phyloP scores from a whole-genome alignment of 2,329 filamentous ascomycete species.

The Pyrenophora teres region DNA sequence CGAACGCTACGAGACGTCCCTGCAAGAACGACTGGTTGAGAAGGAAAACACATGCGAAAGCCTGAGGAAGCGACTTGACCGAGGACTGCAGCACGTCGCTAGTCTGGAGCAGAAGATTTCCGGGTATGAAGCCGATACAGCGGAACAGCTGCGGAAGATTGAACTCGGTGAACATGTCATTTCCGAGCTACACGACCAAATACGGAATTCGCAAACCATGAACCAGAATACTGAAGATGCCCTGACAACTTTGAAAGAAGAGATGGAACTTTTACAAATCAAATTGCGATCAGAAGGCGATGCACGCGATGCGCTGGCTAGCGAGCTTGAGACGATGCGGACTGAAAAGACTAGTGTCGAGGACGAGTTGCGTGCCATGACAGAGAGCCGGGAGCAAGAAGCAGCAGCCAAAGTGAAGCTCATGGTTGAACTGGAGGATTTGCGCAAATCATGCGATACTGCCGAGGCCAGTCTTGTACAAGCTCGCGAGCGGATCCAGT shows the following conservation, averaged over 20 bases:
- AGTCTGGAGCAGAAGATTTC: slow-evolving; percentile 30
- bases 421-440: slow-evolving; percentile 26
- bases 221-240: slow-evolving; percentile 31
- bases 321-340: slow-evolving; percentile 30
- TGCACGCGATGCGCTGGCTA: slow-evolving; percentile 19
- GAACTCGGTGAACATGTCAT: slow-evolving; percentile 28
- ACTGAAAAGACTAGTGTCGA: slow-evolving; percentile 25
- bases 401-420: slow-evolving; percentile 16
- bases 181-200: slow-evolving; percentile 29
- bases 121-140: slow-evolving; percentile 26
- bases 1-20: slow-evolving; percentile 27
- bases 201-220: slow-evolving; percentile 26
- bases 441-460: slow-evolving; percentile 22
- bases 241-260: slow-evolving; percentile 21
- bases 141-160: slow-evolving; percentile 33
- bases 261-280: slow-evolving; percentile 23
- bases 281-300: slow-evolving; percentile 20
- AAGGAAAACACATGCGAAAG: slow-evolving; percentile 25
- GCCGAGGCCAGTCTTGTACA: slow-evolving; percentile 27
- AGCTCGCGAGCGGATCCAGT: slow-evolving; percentile 27
- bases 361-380: slow-evolving; percentile 20
- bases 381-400: slow-evolving; percentile 22
- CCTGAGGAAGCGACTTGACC: slow-evolving; percentile 25
- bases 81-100: slow-evolving; percentile 25
- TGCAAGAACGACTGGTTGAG: slow-evolving; percentile 28